These are phyloP conservation scores for Neurospora sp. DNA, from an alignment of 495 filamentous ascomycete species.

Conservation along the genomic window DNA sequence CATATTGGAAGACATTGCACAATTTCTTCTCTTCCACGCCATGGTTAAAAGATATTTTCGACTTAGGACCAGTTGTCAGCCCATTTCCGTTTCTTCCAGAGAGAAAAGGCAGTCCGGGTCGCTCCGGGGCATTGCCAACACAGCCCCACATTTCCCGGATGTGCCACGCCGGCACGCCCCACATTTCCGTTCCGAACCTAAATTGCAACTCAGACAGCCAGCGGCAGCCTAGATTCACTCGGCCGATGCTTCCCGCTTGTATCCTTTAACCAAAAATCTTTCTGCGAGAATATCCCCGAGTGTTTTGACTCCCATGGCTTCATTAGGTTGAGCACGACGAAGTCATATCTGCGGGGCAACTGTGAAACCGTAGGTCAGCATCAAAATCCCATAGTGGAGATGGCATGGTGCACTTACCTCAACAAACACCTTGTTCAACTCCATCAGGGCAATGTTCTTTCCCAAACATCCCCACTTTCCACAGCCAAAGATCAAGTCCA, in stretches of 20 bases:
- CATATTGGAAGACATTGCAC: not conserved
- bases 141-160: not conserved
- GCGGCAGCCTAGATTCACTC: too few relatives aligned
- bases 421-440: conserved; percentile 41
- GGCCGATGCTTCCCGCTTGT: not conserved
- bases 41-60: too few relatives aligned
- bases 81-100: too few relatives aligned
- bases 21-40: too few relatives aligned
- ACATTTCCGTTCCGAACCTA: not conserved
- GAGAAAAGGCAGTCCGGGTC: not conserved
- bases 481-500: conserved; percentile 15
- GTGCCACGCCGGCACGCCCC: not conserved
- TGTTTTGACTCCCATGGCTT: conserved; percentile 6
- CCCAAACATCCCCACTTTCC: conserved; percentile 28
- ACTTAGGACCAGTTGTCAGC: too few relatives aligned
- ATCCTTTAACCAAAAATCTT: conserved; percentile 3
- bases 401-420: conserved; percentile 38
- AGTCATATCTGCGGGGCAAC: conserved; percentile 39
- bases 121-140: not conserved
- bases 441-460: conserved; percentile 22
- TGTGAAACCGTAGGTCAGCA: conserved; percentile 4
- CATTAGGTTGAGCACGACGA: conserved; percentile 32
- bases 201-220: too few relatives aligned
- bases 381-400: not conserved
- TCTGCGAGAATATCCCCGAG: conserved; percentile 3